Conservation (phyloP, 306 rosid genomes). For the Inga oerstediana region DNA sequence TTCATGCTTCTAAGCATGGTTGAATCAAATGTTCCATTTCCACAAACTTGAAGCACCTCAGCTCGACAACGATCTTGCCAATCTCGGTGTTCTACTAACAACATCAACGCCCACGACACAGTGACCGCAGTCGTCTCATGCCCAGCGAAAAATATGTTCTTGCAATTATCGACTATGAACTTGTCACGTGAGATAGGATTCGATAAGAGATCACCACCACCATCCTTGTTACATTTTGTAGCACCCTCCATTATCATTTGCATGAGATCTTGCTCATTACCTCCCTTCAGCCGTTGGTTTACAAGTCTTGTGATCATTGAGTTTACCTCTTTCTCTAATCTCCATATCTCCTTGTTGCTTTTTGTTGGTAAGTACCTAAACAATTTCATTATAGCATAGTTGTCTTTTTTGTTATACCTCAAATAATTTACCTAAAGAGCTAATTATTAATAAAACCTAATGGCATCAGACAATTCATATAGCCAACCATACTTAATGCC, state of each 20-base stretch:
- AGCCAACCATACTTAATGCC: not conserved
- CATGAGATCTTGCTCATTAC: constrained; percentile 58
- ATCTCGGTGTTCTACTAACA: constrained; percentile 42
- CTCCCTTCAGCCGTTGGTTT: constrained; percentile 41
- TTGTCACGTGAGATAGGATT: constrained; percentile 26
- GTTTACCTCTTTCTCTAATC: constrained; percentile 60
- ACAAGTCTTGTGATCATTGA: constrained; percentile 48
- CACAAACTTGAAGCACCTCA: constrained; percentile 41
- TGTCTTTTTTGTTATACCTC: not conserved
- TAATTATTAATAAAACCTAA: too few species aligned
- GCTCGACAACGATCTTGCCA: constrained; percentile 50
- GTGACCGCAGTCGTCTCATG: constrained; percentile 50
- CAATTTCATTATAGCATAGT: not conserved
- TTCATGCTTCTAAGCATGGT: constrained; percentile 39
- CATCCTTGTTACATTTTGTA: constrained; percentile 26
- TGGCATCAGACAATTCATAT: not conserved
- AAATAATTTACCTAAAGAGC: too few species aligned
- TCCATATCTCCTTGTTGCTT: constrained; percentile 60
- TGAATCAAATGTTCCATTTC: constrained; percentile 36
- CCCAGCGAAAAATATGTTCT: constrained; percentile 52
- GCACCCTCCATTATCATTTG: constrained; percentile 72
- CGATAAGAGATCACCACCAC: constrained; percentile 3
- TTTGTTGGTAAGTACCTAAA: constrained; percentile 61
- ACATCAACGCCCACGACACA: constrained; percentile 46
- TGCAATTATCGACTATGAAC: constrained; percentile 57